A percentile compares a stretch with the other conserved stretches of the same genome.
phyloP scores from a whole-genome alignment of 2,329 filamentous ascomycete species.

The Colletotrichum acutatum region DNA sequence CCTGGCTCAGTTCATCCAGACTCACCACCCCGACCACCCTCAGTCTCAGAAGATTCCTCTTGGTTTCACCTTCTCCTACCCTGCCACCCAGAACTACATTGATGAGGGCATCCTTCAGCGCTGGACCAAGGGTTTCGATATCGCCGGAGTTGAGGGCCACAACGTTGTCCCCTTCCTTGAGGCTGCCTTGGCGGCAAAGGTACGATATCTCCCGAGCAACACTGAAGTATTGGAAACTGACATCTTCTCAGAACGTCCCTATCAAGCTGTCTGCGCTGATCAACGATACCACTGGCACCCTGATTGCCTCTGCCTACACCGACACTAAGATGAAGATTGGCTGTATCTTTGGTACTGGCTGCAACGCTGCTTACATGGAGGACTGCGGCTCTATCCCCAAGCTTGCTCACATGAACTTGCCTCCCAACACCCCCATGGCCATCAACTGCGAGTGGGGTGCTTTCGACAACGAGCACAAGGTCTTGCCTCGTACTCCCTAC shows the following conservation, averaged over 20 bases:
- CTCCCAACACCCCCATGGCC: constrained; percentile 85
- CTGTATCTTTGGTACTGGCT: constrained; percentile 98
- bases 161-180: constrained; percentile 93
- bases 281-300: constrained; percentile 96
- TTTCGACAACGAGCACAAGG: constrained; percentile 92
- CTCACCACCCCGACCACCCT: constrained; percentile 77
- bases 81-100: constrained; percentile 91
- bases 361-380: constrained; percentile 99
- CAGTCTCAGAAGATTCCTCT: constrained; percentile 77
- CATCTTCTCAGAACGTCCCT: constrained; percentile 74
- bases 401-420: constrained; percentile 89
- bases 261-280: constrained; percentile 94
- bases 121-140: constrained; percentile 98
- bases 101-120: constrained; percentile 92
- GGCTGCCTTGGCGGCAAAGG: constrained; percentile 76
- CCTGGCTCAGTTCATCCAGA: constrained; percentile 88
- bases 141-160: constrained; percentile 87
- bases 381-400: constrained; percentile 91
- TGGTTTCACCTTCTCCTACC: constrained; percentile 97
- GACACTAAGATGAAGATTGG: constrained; percentile 92
- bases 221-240: neutral
- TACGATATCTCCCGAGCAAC: constrained; percentile 44
- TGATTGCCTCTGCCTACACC: constrained; percentile 98
- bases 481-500: constrained; percentile 87
- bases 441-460: constrained; percentile 99